phyloP scores from a whole-genome alignment of 2,329 filamentous ascomycete species.

The Camillea tinctor region DNA sequence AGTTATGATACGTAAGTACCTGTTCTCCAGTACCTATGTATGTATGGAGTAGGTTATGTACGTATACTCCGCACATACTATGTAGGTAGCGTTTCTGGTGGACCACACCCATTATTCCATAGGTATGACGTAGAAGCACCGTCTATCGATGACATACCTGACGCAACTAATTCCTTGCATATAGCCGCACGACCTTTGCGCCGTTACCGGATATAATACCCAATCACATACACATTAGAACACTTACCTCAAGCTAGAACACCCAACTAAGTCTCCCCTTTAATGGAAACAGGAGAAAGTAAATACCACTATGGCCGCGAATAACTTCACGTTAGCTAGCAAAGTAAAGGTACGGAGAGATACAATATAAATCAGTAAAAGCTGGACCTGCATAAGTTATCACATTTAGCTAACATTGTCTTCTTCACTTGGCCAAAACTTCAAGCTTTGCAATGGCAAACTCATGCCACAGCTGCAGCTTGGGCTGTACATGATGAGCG shows the following conservation, averaged over 20 bases:
- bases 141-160: background rate
- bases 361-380: background rate
- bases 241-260: no score
- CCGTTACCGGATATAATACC: background rate
- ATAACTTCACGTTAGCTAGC: background rate
- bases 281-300: no score
- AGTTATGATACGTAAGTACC: no score
- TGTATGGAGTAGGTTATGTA: no score
- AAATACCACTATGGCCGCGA: background rate
- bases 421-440: background rate
- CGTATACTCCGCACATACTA: no score
- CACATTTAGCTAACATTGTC: no score
- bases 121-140: background rate
- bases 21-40: no score
- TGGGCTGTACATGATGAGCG: slow-evolving; percentile 70
- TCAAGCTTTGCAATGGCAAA: slow-evolving; percentile 60
- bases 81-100: background rate
- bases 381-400: no score
- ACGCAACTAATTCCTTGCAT: background rate
- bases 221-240: background rate
- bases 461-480: slow-evolving; percentile 71
- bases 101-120: background rate
- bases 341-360: background rate
- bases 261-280: no score
- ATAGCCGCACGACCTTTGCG: background rate